Base-by-base conservation (phyloP, 1,284 basidiomycete species). In the Moesziomyces sp. region DNA sequence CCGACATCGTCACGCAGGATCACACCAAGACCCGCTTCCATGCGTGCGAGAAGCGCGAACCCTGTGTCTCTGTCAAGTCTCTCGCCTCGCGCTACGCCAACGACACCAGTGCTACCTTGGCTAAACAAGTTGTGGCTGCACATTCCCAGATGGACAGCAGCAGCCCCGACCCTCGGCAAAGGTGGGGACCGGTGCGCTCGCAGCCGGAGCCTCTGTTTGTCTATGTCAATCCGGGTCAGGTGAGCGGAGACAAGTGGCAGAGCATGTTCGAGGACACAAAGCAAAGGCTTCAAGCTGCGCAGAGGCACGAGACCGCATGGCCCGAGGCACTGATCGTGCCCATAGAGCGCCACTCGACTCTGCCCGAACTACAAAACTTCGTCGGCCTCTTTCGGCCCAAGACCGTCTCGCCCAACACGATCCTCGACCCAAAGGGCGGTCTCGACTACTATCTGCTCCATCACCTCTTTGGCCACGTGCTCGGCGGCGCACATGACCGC, bases 31-130 rank as follows among this genome's bases (percentile, higher is more conserved):
- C 92, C 0, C 89, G 93, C 0, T 96, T 97, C 78, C 94, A 97
- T 79, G 93, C 94, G 0, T 97, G 94, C 77, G 94, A 97, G 78
- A 88, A 92, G 0, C 90, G 90, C 56, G 87, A 90, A 79, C 88
- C 91, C 16, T 97, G 94, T 79, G 16, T 38, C 2, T 24, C 30
- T 5, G 46, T 74, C 5, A 49, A 52, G 3, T 50, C 43, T 23
- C 52, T 71, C 0, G 58, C 60, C 7, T 71, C 71, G 23, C 45
- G 76, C 19, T 46, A 69, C 10, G 40, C 50, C 4, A 38, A 28
- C 14, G 38, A 21, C 6, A 40, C 26, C 0, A 46, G 53, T 18
- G 51, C 48, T 11, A n/a, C 11, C 21, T 18, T 58, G 47, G 53
- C 54, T 5, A 57, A 21, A 18, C 47, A 68, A n/a, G 76, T 74